phyloP scores from a whole-genome alignment of 345 rosid species.

The Gossypioides kirkii region DNA sequence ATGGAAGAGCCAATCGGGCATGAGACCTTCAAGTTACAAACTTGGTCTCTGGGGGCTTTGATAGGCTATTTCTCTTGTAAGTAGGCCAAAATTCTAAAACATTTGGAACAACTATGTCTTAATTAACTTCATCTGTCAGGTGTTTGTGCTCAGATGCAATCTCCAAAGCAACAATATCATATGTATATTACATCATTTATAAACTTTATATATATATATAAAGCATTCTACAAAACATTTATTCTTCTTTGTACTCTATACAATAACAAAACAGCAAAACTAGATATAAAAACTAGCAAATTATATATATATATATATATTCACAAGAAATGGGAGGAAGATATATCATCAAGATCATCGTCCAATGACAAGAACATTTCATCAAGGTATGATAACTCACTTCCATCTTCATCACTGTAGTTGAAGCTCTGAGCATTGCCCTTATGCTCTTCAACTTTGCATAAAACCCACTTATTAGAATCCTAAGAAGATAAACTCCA shows the following conservation, averaged over 20 bases:
- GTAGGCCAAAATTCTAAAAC: too few species aligned
- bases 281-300: background rate
- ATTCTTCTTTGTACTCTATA: background rate
- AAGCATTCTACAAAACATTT: background rate
- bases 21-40: too few species aligned
- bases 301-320: background rate
- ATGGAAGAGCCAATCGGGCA: too few species aligned
- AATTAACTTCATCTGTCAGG: too few species aligned
- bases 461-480: slow-evolving; percentile 26
- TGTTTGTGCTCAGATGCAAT: too few species aligned
- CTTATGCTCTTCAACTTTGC: slow-evolving; percentile 35
- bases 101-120: too few species aligned
- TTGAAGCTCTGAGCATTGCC: slow-evolving; percentile 4
- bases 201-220: background rate
- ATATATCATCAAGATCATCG: slow-evolving; percentile 35
- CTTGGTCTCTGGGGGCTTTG: too few species aligned
- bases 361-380: slow-evolving; percentile 42
- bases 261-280: background rate
- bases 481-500: slow-evolving; percentile 12
- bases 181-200: background rate
- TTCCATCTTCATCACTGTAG: slow-evolving; percentile 25
- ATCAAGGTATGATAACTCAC: slow-evolving; percentile 42
- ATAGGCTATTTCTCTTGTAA: too few species aligned
- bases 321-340: slow-evolving; percentile 12
- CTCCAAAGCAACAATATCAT: background rate